Percentiles rank a stretch among this genome's conserved stretches.
These are phyloP conservation scores for Catenaria anguillulae DNA, from an alignment of 371 early-diverging fungal species.

Conservation along the genomic window DNA sequence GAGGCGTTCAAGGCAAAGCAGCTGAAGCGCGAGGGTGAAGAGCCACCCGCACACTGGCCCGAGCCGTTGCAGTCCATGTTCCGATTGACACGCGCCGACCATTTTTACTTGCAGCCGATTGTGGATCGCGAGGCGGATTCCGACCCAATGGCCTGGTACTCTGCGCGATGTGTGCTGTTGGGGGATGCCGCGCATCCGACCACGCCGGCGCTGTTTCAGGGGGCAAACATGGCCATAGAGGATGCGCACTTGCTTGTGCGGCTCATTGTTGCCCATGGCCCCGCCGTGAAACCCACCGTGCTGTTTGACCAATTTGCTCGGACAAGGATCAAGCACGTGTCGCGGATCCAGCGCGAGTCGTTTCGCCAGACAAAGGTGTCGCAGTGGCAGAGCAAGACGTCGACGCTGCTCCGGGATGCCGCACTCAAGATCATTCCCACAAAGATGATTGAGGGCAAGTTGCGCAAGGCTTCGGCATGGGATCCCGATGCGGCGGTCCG, in stretches of 20 bases:
- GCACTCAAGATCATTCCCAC: constrained; percentile 1
- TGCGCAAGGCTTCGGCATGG: neutral
- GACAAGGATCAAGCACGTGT: neutral
- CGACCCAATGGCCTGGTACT: neutral
- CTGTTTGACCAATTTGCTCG: neutral
- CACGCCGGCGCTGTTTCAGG: neutral
- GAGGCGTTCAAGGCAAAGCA: neutral
- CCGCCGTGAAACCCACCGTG: neutral
- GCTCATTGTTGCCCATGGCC: neutral
- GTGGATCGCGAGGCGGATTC: neutral
- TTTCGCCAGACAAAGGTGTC: neutral
- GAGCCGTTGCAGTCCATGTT: too few relatives aligned
- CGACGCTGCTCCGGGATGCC: neutral
- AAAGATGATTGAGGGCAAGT: neutral
- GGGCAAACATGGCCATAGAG: constrained; percentile 1
- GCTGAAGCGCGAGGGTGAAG: too few relatives aligned
- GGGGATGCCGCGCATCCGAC: neutral
- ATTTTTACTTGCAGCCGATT: neutral
- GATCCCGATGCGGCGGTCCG: neutral
- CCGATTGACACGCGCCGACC: neutral
- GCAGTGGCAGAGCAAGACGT: neutral
- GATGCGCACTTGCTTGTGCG: neutral
- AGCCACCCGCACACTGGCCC: too few relatives aligned
- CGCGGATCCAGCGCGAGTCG: neutral
- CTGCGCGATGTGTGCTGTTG: neutral